A percentile compares a stretch with the other conserved stretches of the same genome.
Evolutionary conservation across 75 land plant species (phyloP).

Genomic region (Selaginella moellendorffii): DNA sequence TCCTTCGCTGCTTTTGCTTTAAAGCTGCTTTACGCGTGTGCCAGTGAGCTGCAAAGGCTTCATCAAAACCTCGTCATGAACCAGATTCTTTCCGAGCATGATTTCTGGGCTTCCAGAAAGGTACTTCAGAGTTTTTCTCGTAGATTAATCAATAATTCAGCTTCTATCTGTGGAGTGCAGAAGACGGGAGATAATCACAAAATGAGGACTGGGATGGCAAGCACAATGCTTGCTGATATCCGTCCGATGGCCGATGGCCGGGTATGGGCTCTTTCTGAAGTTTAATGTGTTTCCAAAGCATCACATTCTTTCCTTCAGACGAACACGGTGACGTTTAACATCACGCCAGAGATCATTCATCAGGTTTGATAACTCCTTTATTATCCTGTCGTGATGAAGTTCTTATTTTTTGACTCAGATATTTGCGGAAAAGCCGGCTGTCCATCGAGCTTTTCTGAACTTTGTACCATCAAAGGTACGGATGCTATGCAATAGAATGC

Average conservation of each 20-base stretch:
- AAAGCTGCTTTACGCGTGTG: neutral
- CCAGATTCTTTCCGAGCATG: constrained; percentile 62
- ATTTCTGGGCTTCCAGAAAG: constrained; percentile 95
- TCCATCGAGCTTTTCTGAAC: constrained; percentile 68
- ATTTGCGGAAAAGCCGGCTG: constrained; percentile 96
- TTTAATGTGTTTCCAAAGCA: neutral
- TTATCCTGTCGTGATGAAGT: too few species aligned
- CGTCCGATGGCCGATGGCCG: constrained; percentile 75
- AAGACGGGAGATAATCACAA: constrained; percentile 18
- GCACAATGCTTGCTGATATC: constrained; percentile 75
- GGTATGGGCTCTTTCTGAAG: constrained; percentile 18
- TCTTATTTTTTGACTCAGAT: constrained; percentile 38
- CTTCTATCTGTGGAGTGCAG: too few species aligned
- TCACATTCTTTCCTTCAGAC: constrained; percentile 27
- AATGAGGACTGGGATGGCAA: constrained; percentile 68
- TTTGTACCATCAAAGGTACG: constrained; percentile 68
- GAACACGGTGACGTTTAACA: constrained; percentile 84
- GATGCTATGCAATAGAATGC: neutral
- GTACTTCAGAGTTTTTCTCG: constrained; percentile 22
- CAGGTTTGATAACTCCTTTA: constrained; percentile 37
- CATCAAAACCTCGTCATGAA: constrained; percentile 67
- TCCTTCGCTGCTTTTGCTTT: neutral
- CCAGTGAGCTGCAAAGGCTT: constrained; percentile 73
- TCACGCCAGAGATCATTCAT: constrained; percentile 88
- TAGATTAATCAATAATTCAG: too few species aligned